Percentiles rank a stretch among this genome's conserved stretches.
Conservation (phyloP, 495 filamentous ascomycete genomes). For the Penicillium pancosmium region DNA sequence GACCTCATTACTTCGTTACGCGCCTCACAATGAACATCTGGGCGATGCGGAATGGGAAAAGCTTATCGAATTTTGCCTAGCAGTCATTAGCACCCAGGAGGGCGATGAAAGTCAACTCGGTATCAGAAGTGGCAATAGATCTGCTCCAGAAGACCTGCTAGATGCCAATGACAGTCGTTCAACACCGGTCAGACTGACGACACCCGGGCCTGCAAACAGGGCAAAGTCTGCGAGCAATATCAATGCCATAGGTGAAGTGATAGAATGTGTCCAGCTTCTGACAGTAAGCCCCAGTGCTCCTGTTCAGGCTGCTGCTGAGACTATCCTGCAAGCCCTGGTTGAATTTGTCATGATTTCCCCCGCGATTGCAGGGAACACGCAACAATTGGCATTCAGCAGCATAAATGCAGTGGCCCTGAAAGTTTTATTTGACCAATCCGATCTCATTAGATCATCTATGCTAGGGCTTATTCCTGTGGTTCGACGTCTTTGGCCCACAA, state of each 20-base stretch:
- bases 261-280: conserved; percentile 69
- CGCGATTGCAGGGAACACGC: conserved; percentile 59
- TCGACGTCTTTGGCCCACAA: conserved; percentile 69
- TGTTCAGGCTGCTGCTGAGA: conserved; percentile 58
- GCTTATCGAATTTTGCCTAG: conserved; percentile 66
- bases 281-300: conserved; percentile 71
- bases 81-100: conserved; percentile 24
- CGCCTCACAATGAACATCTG: conserved; percentile 79
- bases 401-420: conserved; percentile 71
- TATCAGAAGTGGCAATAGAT: conserved; percentile 30
- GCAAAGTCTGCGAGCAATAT: conserved; percentile 32
- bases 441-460: conserved; percentile 59
- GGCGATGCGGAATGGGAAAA: conserved; percentile 66
- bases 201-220: conserved; percentile 29
- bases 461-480: conserved; percentile 69
- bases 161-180: conserved; percentile 30
- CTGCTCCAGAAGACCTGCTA: conserved; percentile 29
- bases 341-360: conserved; percentile 63
- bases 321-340: conserved; percentile 59
- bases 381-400: conserved; percentile 71
- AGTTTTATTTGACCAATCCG: conserved; percentile 66
- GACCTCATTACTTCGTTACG: conserved; percentile 65
- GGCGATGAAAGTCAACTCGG: conserved; percentile 34
- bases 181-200: conserved; percentile 39
- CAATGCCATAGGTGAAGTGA: conserved; percentile 55